Base-by-base conservation (phyloP, 768 basidiomycete species). In the Pisolithus tinctorius region DNA sequence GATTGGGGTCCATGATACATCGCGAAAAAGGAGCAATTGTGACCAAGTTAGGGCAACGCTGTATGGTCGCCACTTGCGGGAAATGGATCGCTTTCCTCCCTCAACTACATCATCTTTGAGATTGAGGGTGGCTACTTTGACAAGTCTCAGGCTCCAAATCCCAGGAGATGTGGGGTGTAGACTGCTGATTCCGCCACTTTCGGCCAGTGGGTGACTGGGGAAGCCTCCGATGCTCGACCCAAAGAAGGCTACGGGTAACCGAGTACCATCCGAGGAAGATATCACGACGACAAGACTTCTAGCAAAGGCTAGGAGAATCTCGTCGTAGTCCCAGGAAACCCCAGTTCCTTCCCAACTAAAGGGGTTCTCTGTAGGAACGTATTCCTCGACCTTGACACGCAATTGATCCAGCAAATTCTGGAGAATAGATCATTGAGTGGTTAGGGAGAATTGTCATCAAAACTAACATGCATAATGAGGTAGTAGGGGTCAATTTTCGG, bases 401-500 rank as follows among this genome's bases (percentile, higher is more conserved):
- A 93, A 75, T 25, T 82, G 82, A 48, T 72, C 77, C 29, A 93
- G 75, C 47, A 84, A 67, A 62, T 84, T 76, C 87, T 89, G 58
- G 8, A 48, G 52, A 27, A 37, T 40, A 5, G 27, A 27, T 13
- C 9, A 61, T 27, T 62, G 56, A 43, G 10, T 56, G 38, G 38
- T 31, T 9, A 39, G 26, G n/a, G 16, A 41, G 41, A 31, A 13
- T 16, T 5, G 3, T 25, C 11, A 42, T 31, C n/a, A 39, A 42
- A 4, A 65, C 79, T 65, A 63, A 87, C 91, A 65, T 84, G 81
- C 36, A 80, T 80, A 59, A 98, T 96, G 51, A 95, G 78, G 67
- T 86, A 87, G 68, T 98, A 98, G 1, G 92, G 88, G 63, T 98
- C 95, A 34, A 95, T 77, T 70, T 87, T 91, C 50, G 74, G 74